These are phyloP conservation scores for Mayamaea pseudoterrestris DNA, from an alignment of 108 stramenopile species.

Conservation along the genomic window DNA sequence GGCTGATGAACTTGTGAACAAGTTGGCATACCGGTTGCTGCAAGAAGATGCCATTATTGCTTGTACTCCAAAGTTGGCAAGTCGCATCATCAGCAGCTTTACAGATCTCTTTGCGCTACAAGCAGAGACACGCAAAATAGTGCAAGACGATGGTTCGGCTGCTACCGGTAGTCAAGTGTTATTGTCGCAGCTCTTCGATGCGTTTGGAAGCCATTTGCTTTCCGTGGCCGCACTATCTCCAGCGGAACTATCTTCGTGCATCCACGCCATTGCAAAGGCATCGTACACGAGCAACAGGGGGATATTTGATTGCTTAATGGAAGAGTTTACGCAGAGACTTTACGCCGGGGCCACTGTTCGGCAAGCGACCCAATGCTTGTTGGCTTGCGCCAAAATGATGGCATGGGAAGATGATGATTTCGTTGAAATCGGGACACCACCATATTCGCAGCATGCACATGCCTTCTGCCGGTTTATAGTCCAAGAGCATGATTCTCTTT, in stretches of 20 bases:
- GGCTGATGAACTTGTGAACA: too few species aligned
- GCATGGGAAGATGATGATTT: conserved; percentile 4
- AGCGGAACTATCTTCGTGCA: conserved; percentile 35
- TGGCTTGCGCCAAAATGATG: conserved; percentile 69
- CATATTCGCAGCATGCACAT: conserved; percentile 28
- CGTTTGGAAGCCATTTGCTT: too few species aligned
- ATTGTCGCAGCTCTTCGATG: too few species aligned
- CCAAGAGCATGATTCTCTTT: conserved; percentile 21
- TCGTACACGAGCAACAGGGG: conserved; percentile 49
- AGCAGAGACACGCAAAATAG: too few species aligned
- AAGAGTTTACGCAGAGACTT: conserved; percentile 22
- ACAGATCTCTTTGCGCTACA: too few species aligned
- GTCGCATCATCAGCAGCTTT: too few species aligned
- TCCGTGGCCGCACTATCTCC: too few species aligned
- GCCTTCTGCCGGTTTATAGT: conserved; percentile 19
- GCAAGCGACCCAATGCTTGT: conserved; percentile 44
- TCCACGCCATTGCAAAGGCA: conserved; percentile 60
- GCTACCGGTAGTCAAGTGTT: too few species aligned
- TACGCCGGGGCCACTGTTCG: conserved; percentile 17
- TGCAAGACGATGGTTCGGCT: too few species aligned
- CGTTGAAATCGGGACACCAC: conserved; percentile 14
- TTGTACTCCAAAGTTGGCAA: too few species aligned
- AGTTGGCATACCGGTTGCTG: too few species aligned
- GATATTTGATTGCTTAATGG: conserved; percentile 52
- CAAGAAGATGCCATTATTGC: too few species aligned